These are phyloP conservation scores for Kondoa malvinella DNA, from an alignment of 768 basidiomycete species.

Conservation along the genomic window DNA sequence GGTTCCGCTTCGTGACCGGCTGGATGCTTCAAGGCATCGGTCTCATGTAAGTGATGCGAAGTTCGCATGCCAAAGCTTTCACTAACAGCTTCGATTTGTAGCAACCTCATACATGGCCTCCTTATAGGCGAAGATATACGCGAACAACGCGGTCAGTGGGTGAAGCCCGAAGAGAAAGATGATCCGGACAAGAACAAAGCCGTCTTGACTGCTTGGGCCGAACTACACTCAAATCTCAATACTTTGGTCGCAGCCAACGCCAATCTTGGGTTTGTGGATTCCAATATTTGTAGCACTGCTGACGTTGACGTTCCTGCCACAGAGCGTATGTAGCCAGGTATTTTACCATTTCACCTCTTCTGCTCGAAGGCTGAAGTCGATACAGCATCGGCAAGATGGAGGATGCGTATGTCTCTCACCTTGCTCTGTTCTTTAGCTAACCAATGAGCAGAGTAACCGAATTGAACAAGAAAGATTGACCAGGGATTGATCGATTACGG, in stretches of 20 bases:
- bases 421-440: not conserved
- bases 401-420: not conserved
- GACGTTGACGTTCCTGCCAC: too few relatives aligned
- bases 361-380: not conserved
- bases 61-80: too few relatives aligned
- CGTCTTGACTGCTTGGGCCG: not conserved
- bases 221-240: not conserved
- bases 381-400: not conserved
- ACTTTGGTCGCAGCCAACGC: conserved; percentile 1
- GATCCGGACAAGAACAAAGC: conserved; percentile 1
- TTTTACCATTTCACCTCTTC: not conserved
- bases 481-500: not conserved
- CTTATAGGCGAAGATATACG: not conserved
- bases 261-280: not conserved
- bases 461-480: not conserved
- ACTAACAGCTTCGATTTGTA: not conserved
- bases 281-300: not conserved
- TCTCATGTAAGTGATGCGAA: not conserved
- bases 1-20: not conserved
- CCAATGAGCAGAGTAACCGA: not conserved
- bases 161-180: not conserved
- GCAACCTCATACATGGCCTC: not conserved
- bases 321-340: too few relatives aligned
- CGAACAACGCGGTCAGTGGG: not conserved
- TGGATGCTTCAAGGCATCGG: not conserved